Conservation (phyloP, 2,329 filamentous ascomycete genomes). For the Bipolaris oryzae region DNA sequence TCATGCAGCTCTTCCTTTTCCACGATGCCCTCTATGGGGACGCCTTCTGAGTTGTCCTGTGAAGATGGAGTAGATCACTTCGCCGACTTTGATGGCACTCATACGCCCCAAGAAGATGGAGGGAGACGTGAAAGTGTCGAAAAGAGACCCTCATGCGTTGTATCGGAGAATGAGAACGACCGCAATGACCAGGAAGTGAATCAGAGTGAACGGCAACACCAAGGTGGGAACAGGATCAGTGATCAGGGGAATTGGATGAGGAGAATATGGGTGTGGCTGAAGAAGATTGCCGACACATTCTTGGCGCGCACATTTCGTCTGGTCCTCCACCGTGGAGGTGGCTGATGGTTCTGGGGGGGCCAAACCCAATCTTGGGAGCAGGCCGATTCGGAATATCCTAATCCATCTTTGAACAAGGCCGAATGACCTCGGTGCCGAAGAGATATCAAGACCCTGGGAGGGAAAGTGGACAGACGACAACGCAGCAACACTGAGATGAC, state of each 20-base stretch:
- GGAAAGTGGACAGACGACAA: no score
- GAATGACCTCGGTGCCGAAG: no score
- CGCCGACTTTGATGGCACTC: slow-evolving; percentile 4
- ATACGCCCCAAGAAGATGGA: neutral
- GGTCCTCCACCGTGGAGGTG: neutral
- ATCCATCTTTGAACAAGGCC: neutral
- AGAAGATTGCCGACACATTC: neutral
- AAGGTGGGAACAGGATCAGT: neutral
- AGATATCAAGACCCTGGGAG: no score
- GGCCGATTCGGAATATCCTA: neutral
- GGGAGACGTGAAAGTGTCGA: no score
- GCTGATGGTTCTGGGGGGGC: neutral
- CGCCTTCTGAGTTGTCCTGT: neutral
- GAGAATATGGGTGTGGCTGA: neutral
- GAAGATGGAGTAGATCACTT: neutral
- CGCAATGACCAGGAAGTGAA: neutral
- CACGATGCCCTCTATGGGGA: slow-evolving; percentile 5
- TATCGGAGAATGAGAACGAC: neutral
- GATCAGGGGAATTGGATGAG: neutral
- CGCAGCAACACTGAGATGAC: no score
- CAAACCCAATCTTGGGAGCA: neutral
- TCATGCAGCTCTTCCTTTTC: slow-evolving; percentile 7
- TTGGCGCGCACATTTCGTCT: neutral
- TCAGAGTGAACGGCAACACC: neutral
- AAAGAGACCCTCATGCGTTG: neutral